Base-by-base conservation (phyloP, 163 green algal species). In the Scenedesmus sp. region DNA sequence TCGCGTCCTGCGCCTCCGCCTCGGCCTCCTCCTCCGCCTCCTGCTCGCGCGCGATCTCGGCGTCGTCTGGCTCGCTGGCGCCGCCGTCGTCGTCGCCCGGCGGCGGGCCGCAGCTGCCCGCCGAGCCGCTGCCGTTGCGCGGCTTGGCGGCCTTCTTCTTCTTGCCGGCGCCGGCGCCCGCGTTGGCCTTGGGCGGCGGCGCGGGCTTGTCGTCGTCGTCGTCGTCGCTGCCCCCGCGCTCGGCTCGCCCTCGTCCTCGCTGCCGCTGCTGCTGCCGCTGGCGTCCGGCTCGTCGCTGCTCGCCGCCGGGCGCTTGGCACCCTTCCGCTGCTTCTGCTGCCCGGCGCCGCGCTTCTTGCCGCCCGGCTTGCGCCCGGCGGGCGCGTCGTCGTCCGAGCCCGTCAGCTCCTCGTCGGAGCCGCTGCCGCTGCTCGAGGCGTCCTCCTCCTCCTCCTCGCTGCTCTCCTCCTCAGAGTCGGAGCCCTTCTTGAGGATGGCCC, bases 1-100 rank as follows among this genome's bases (percentile, higher is more conserved):
- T 24, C 1, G 39, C 57, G 22, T 70, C 44, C 33, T 60, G 33
- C 33, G 58, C 31, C 53, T 48, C 33, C 34, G 53, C 29, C 42
- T 70, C 42, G 29, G 60, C 33, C 54, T 62, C 26, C 70, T 78
- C 44, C 42, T 78, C 57, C n/a, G 44, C 57, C 33, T 48, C 57
- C 56, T 78, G 70, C 44, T 80, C 45, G 20, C 63, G 45, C 33
- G 17, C 33, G 15, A 72, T 36, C 18, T 63, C 47, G 36, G 63
- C 54, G 47, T 77, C 69, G 31, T 74, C 65, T 54, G 29, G 39
- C 39, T 10, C 39, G 39, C 39, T 15, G 9, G 22, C n/a, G n/a
- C 53, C 24, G 53, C 53, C 24, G n/a, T 48, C 11, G 44, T 36
- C 42, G 62, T 34, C 36, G n/a, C n/a, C 62, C 28, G 18, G 18